Percentiles rank a stretch among this genome's conserved stretches.
These are phyloP conservation scores for Pyrenochaeta sp. DNA, from an alignment of 2,329 filamentous ascomycete genomes.

Conservation along the genomic window DNA sequence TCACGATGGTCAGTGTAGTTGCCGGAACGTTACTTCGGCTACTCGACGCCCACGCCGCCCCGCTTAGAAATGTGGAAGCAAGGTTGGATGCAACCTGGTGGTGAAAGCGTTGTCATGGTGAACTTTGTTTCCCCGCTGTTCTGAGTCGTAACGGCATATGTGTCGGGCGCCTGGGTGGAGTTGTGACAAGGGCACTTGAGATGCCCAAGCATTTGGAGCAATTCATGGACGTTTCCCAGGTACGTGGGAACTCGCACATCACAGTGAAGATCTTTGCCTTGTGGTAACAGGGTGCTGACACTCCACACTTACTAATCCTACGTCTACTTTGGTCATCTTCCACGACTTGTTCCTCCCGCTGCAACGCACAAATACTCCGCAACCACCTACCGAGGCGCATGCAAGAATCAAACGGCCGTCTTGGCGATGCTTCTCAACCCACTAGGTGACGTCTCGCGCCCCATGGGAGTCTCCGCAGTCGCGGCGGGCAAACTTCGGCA, in stretches of 20 bases:
- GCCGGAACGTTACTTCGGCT: conserved; percentile 14
- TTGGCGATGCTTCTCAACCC: conserved; percentile 30
- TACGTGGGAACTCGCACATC: no score
- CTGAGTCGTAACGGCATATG: conserved; percentile 5
- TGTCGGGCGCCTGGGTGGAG: neutral
- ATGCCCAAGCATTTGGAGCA: neutral
- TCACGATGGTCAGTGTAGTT: conserved; percentile 6
- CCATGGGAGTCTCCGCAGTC: conserved; percentile 21
- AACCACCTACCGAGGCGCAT: conserved; percentile 19
- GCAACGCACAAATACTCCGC: conserved; percentile 13
- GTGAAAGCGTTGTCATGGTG: conserved; percentile 11
- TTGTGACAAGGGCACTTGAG: neutral
- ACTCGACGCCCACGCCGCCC: neutral
- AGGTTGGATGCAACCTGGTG: neutral
- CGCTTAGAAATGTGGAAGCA: neutral
- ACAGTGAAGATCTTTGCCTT: no score
- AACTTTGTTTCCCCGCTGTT: conserved; percentile 3
- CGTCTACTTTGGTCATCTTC: neutral
- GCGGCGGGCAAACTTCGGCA: conserved; percentile 35
- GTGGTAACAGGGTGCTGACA: neutral
- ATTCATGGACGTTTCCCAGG: neutral
- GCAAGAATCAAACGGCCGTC: conserved; percentile 22
- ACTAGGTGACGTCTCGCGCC: conserved; percentile 20
- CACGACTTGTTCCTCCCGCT: conserved; percentile 5
- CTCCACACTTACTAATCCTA: neutral